A percentile compares a stretch with the other conserved stretches of the same genome.
Conservation (phyloP, 768 basidiomycete genomes). For the Boletus sp. region DNA sequence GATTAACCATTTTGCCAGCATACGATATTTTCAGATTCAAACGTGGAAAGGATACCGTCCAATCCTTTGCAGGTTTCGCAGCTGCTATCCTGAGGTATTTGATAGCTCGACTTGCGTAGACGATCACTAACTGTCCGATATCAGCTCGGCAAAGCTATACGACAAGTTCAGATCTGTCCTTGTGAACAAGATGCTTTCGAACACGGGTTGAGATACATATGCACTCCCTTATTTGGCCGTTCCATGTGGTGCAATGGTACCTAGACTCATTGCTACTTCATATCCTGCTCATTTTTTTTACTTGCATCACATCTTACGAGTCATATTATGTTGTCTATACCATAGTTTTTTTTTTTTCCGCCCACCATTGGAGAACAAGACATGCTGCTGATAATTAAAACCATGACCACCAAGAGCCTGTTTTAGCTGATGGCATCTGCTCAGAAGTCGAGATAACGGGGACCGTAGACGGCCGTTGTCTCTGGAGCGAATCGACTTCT, state of each 20-base stretch:
- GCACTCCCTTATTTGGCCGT: background rate
- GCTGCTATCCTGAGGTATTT: conserved; percentile 73
- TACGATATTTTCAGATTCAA: conserved; percentile 76
- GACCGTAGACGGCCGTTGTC: conserved; percentile 2
- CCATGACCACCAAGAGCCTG: conserved; percentile 24
- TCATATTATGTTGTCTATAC: conserved; percentile 14
- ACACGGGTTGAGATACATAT: conserved; percentile 14
- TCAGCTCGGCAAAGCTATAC: conserved; percentile 69
- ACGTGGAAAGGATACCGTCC: conserved; percentile 55
- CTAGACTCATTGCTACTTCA: background rate
- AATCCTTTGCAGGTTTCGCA: conserved; percentile 63
- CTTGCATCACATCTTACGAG: background rate
- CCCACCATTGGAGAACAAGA: background rate
- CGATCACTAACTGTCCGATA: conserved; percentile 2
- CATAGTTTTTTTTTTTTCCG: conserved; percentile 1
- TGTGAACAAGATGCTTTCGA: conserved; percentile 43
- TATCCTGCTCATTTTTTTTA: conserved; percentile 6
- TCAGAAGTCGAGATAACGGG: background rate
- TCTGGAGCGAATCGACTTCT: conserved; percentile 45
- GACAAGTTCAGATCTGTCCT: conserved; percentile 65
- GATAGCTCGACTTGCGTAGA: background rate
- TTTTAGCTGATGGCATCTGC: background rate
- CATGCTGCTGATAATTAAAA: background rate
- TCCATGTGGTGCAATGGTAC: background rate
- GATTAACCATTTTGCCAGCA: conserved; percentile 41